A percentile compares a stretch with the other conserved stretches of the same genome.
phyloP scores from a whole-genome alignment of 2,329 filamentous ascomycete genomes.

The Rhynchosporium secalis region DNA sequence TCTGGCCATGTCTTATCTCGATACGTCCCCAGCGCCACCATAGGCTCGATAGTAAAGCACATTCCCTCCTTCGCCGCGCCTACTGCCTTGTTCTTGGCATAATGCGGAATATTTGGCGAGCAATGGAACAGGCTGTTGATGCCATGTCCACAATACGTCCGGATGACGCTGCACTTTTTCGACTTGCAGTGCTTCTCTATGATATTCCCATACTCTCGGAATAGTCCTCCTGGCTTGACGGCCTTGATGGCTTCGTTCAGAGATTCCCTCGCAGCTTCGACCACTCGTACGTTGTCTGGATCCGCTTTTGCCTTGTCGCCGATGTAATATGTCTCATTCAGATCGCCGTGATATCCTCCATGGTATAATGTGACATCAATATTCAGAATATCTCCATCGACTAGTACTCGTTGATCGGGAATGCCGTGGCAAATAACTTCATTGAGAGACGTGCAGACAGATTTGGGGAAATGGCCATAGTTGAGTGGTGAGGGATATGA shows the following conservation, averaged over 20 bases:
- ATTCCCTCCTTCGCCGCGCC: conserved; percentile 93
- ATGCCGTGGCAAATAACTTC: conserved; percentile 99
- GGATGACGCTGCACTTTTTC: conserved; percentile 83
- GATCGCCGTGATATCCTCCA: conserved; percentile 89
- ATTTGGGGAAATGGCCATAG: conserved; percentile 96
- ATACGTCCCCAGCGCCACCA: conserved; percentile 92
- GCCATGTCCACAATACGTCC: conserved; percentile 94
- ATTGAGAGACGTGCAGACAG: conserved; percentile 93
- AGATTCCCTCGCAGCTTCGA: conserved; percentile 86
- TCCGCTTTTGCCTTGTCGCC: conserved; percentile 83
- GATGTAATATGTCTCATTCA: conserved; percentile 99
- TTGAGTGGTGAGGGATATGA: conserved; percentile 94
- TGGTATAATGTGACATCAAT: conserved; percentile 95
- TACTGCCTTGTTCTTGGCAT: conserved; percentile 97
- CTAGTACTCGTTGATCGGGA: conserved; percentile 80
- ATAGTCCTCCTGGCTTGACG: conserved; percentile 89
- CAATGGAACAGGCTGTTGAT: conserved; percentile 93
- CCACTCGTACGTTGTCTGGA: conserved; percentile 83
- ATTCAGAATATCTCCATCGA: conserved; percentile 95
- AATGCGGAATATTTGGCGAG: conserved; percentile 92
- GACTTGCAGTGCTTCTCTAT: conserved; percentile 95
- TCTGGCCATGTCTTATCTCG: conserved; percentile 96
- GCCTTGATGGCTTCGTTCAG: conserved; percentile 87
- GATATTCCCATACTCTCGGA: conserved; percentile 89
- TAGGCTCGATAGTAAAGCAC: conserved; percentile 99